phyloP scores from a whole-genome alignment of 805 yeast genomes.

The Millerago galiae region DNA sequence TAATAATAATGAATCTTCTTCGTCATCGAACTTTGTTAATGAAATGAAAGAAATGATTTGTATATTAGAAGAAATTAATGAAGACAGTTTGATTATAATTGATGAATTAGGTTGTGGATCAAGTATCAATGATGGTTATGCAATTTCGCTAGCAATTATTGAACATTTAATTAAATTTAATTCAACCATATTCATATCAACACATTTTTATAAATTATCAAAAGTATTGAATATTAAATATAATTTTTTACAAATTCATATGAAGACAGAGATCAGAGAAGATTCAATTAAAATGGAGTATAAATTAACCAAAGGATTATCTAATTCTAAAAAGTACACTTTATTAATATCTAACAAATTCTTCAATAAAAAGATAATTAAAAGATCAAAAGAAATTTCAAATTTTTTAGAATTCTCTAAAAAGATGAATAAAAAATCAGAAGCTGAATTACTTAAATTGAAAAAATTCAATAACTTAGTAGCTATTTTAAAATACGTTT shows the following conservation, averaged over 20 bases:
- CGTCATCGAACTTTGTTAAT: slow-evolving; percentile 36
- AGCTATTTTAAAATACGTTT: slow-evolving; percentile 18
- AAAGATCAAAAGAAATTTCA: slow-evolving; percentile 25
- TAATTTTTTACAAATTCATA: slow-evolving; percentile 32
- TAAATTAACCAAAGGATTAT: slow-evolving; percentile 19
- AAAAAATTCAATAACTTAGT: slow-evolving; percentile 25
- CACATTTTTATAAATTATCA: slow-evolving; percentile 40
- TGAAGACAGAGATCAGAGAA: slow-evolving; percentile 25
- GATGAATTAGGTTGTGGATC: slow-evolving; percentile 56
- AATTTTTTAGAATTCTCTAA: slow-evolving; percentile 8
- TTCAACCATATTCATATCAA: slow-evolving; percentile 33
- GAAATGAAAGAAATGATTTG: slow-evolving; percentile 45
- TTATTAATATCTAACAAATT: slow-evolving; percentile 23
- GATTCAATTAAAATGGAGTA: slow-evolving; percentile 26
- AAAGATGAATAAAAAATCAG: slow-evolving; percentile 3
- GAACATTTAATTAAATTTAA: slow-evolving; percentile 28
- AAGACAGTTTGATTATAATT: slow-evolving; percentile 34
- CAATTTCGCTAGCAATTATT: slow-evolving; percentile 40
- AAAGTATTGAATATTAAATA: slow-evolving; percentile 27
- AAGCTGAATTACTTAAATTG: slow-evolving; percentile 13
- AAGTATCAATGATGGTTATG: slow-evolving; percentile 44
- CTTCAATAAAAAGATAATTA: slow-evolving; percentile 22
- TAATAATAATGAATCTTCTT: slow-evolving; percentile 11
- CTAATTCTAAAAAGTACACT: slow-evolving; percentile 27
- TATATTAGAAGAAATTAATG: slow-evolving; percentile 31